These are phyloP conservation scores for Cystobasidiaceae sp. DNA, from an alignment of 1,284 basidiomycete species.

Conservation along the genomic window DNA sequence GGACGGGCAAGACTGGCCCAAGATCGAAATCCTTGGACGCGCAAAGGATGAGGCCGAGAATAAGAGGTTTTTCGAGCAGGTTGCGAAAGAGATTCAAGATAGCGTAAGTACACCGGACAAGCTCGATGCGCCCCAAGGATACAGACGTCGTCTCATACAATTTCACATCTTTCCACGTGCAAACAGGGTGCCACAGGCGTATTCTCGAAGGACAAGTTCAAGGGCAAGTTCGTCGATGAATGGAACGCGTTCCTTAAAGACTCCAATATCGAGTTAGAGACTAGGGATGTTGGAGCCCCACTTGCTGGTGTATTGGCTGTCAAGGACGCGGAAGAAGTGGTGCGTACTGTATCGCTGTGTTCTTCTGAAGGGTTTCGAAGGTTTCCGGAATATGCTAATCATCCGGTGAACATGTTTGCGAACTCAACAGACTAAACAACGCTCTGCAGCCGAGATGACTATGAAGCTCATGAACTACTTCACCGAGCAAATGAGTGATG, in stretches of 20 bases:
- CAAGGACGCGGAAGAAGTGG: constrained; percentile 87
- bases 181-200: constrained; percentile 55
- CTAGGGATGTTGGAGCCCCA: constrained; percentile 69
- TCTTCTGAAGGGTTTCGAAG: no score
- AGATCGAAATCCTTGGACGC: constrained; percentile 46
- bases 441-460: constrained; percentile 70
- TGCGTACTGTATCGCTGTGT: constrained; percentile 48
- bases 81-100: constrained; percentile 37
- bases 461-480: constrained; percentile 81
- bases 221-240: constrained; percentile 72
- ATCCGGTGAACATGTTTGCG: no score
- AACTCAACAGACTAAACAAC: constrained; percentile 69
- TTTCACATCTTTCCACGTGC: neutral
- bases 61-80: constrained; percentile 45
- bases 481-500: constrained; percentile 82
- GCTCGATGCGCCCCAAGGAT: no score
- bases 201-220: constrained; percentile 68
- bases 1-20: constrained; percentile 24
- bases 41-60: constrained; percentile 48
- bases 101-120: no score
- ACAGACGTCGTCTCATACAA: neutral
- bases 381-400: no score
- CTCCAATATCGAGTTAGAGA: constrained; percentile 55
- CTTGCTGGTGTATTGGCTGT: constrained; percentile 73
- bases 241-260: constrained; percentile 56